Evolutionary conservation across 2,329 filamentous ascomycete species (phyloP).

Genomic region (Alternaria ventricosa): DNA sequence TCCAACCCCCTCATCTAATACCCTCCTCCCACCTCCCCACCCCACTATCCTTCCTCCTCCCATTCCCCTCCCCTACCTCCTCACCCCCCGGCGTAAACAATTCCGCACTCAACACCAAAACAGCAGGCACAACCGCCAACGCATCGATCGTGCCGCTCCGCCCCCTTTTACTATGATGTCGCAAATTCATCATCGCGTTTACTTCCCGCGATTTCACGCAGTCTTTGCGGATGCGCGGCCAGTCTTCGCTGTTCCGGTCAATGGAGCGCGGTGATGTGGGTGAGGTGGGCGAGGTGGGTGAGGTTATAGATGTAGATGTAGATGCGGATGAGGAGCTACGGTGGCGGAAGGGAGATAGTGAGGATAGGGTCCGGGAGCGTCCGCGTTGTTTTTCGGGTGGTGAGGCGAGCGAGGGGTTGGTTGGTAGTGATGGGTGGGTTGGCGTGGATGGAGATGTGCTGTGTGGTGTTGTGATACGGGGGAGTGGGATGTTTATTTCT

Average conservation of each 20-base stretch:
- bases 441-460: neutral
- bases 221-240: constrained; percentile 31
- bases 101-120: constrained; percentile 44
- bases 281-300: constrained; percentile 10
- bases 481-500: constrained; percentile 44
- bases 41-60: constrained; percentile 20
- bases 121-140: constrained; percentile 44
- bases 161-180: constrained; percentile 25
- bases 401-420: neutral
- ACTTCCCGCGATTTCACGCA: constrained; percentile 27
- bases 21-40: constrained; percentile 36
- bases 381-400: constrained; percentile 3
- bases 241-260: constrained; percentile 15
- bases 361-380: constrained; percentile 32
- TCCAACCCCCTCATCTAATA: constrained; percentile 8
- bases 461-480: constrained; percentile 22
- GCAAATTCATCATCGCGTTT: constrained; percentile 33
- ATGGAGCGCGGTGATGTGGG: neutral
- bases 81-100: constrained; percentile 40
- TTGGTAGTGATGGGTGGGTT: neutral
- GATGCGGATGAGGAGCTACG: constrained; percentile 24
- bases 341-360: constrained; percentile 35
- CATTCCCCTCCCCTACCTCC: neutral
- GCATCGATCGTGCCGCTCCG: constrained; percentile 38
- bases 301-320: neutral